These are phyloP conservation scores for Blastobotrys ciferrii DNA, from an alignment of 1,139 yeast genomes.

Conservation along the genomic window DNA sequence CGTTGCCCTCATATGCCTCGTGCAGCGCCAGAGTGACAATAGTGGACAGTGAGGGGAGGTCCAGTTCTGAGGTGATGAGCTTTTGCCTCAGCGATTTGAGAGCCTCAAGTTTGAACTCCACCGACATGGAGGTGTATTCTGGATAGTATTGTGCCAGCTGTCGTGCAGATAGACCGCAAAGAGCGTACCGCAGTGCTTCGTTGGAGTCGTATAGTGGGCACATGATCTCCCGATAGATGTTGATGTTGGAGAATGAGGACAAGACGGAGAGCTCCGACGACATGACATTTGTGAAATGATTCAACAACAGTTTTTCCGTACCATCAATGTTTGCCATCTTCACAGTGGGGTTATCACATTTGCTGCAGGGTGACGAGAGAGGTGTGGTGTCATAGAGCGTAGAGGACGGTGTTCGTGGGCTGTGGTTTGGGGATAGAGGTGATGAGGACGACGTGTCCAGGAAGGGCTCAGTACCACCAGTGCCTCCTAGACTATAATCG, in stretches of 20 bases:
- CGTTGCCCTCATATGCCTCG: conserved; percentile 23
- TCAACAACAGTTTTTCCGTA: conserved; percentile 15
- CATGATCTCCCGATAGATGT: conserved; percentile 14
- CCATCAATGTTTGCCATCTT: conserved; percentile 8
- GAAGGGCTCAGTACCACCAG: neutral
- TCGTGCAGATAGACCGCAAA: conserved; percentile 24
- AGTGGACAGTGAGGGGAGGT: conserved; percentile 21
- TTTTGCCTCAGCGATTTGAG: conserved; percentile 18
- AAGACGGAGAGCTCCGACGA: conserved; percentile 20
- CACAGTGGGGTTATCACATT: conserved; percentile 3
- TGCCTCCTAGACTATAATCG: neutral
- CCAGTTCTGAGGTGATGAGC: conserved; percentile 14
- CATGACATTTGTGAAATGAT: conserved; percentile 20
- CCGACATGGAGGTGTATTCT: conserved; percentile 18
- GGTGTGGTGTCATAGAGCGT: conserved; percentile 4
- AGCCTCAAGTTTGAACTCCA: conserved; percentile 24
- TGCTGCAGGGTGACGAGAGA: conserved; percentile 9
- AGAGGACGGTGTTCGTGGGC: neutral
- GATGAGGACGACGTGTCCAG: conserved; percentile 3
- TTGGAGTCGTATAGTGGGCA: conserved; percentile 9
- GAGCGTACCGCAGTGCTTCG: conserved; percentile 18
- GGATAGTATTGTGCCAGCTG: conserved; percentile 19
- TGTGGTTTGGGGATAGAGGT: conserved; percentile 6
- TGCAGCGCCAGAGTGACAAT: conserved; percentile 22
- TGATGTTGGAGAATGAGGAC: conserved; percentile 15